Evolutionary conservation across 306 rosid species (phyloP).

Genomic region (Vicia faba): DNA sequence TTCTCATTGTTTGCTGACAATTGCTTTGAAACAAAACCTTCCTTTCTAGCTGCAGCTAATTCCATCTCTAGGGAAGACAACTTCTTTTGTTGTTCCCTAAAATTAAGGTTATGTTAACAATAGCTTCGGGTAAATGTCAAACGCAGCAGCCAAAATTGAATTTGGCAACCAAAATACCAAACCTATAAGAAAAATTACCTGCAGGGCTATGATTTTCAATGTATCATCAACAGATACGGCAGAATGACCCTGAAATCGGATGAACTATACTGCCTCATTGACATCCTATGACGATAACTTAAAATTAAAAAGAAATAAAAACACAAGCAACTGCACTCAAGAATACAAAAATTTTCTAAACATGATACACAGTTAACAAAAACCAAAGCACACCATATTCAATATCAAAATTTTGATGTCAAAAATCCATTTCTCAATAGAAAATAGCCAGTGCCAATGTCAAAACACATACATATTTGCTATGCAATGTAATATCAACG

Average conservation of each 20-base stretch:
- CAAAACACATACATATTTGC: not conserved
- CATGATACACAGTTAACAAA: not conserved
- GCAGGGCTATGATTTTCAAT: slow-evolving; percentile 59
- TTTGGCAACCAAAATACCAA: slow-evolving; percentile 5
- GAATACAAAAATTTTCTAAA: not conserved
- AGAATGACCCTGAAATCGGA: slow-evolving; percentile 66
- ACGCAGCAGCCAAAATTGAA: slow-evolving; percentile 28
- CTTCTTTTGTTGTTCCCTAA: slow-evolving; percentile 70
- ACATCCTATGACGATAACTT: slow-evolving; percentile 35
- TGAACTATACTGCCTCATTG: slow-evolving; percentile 42
- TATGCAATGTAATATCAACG: not conserved
- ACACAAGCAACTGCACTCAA: slow-evolving; percentile 12
- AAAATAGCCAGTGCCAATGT: not conserved
- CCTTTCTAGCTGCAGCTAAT: slow-evolving; percentile 63
- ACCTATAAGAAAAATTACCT: slow-evolving; percentile 49
- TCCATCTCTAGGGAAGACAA: slow-evolving; percentile 57
- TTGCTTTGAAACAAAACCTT: slow-evolving; percentile 60
- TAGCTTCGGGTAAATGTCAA: not conserved
- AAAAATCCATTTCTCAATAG: not conserved
- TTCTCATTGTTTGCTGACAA: slow-evolving; percentile 36
- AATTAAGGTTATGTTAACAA: slow-evolving; percentile 36
- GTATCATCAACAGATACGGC: slow-evolving; percentile 69
- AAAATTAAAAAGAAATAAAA: slow-evolving; percentile 29
- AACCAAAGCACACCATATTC: not conserved
- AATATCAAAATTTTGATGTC: not conserved